Evolutionary conservation across 208 protist genomes (phyloP).

Genomic region (Leishmania major): DNA sequence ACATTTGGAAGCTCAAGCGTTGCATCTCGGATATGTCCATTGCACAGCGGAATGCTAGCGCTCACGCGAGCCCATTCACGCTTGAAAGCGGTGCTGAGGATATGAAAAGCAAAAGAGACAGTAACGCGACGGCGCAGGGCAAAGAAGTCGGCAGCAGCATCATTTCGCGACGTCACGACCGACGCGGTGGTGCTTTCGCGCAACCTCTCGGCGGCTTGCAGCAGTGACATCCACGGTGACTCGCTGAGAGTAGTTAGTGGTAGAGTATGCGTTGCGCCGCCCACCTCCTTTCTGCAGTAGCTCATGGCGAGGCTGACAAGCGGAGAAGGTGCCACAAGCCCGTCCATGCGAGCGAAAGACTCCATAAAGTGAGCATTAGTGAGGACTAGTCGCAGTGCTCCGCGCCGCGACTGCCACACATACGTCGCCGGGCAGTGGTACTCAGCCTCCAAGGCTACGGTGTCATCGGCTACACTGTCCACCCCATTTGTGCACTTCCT

Average conservation of each 20-base stretch:
- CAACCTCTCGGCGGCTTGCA: conserved; percentile 1
- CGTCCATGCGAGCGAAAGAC: conserved; percentile 11
- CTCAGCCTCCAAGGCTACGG: conserved; percentile 24
- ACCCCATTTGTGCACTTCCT: not conserved
- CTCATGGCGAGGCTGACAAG: conserved; percentile 3
- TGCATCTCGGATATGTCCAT: not conserved
- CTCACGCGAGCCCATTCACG: conserved; percentile 42
- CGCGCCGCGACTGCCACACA: conserved; percentile 24
- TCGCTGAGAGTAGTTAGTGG: conserved; percentile 16
- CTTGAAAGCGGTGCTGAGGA: conserved; percentile 43
- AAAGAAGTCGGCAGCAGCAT: not conserved
- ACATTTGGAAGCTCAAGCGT: not conserved
- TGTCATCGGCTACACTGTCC: not conserved
- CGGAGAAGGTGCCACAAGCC: conserved; percentile 7
- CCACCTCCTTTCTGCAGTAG: not conserved
- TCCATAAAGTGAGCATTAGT: conserved; percentile 28
- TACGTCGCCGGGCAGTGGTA: conserved; percentile 10
- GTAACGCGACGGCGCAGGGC: conserved; percentile 26
- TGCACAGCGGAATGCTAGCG: conserved; percentile 19
- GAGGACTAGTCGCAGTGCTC: conserved; percentile 18
- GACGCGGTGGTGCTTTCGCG: not conserved
- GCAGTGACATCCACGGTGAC: conserved; percentile 16
- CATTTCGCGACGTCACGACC: not conserved
- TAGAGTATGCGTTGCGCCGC: too few relatives aligned
- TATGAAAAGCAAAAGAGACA: conserved; percentile 40